These are phyloP conservation scores for Crucibulum laeve DNA, from an alignment of 768 basidiomycete genomes.

Conservation along the genomic window DNA sequence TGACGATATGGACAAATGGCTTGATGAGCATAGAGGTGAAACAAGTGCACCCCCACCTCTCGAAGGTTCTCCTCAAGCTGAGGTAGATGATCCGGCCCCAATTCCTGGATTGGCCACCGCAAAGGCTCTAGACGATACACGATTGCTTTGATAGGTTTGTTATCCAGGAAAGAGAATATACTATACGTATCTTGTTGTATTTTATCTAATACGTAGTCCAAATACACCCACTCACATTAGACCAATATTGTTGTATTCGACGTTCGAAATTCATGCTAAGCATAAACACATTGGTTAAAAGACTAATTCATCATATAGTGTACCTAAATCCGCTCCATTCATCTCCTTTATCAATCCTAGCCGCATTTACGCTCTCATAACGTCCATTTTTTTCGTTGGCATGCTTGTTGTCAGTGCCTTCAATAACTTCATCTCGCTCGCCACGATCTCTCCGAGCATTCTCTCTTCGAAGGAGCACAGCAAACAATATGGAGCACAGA, in stretches of 20 bases:
- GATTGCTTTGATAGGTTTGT: constrained; percentile 12
- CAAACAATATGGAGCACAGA: constrained; percentile 44
- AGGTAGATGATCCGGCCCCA: constrained; percentile 39
- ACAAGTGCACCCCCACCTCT: constrained; percentile 64
- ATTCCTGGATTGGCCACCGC: constrained; percentile 42
- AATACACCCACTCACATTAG: constrained; percentile 18
- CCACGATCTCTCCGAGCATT: constrained; percentile 62
- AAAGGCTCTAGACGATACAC: constrained; percentile 21
- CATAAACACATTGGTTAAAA: not conserved
- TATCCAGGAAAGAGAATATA: not conserved
- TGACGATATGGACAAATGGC: constrained; percentile 97
- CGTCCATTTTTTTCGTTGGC: constrained; percentile 49
- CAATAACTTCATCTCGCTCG: constrained; percentile 63
- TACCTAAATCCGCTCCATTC: constrained; percentile 78
- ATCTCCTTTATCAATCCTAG: constrained; percentile 61
- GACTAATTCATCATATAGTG: constrained; percentile 30
- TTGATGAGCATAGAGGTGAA: constrained; percentile 74
- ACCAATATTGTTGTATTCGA: no score
- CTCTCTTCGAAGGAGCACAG: constrained; percentile 47
- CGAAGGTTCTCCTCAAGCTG: constrained; percentile 35
- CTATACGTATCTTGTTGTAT: constrained; percentile 18
- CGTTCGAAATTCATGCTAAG: not conserved
- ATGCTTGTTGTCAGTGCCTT: constrained; percentile 37
- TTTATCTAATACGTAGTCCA: constrained; percentile 21
- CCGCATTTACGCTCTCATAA: constrained; percentile 50